Evolutionary conservation across 2,329 filamentous ascomycete species (phyloP).

Genomic region (Fusarium sp.): DNA sequence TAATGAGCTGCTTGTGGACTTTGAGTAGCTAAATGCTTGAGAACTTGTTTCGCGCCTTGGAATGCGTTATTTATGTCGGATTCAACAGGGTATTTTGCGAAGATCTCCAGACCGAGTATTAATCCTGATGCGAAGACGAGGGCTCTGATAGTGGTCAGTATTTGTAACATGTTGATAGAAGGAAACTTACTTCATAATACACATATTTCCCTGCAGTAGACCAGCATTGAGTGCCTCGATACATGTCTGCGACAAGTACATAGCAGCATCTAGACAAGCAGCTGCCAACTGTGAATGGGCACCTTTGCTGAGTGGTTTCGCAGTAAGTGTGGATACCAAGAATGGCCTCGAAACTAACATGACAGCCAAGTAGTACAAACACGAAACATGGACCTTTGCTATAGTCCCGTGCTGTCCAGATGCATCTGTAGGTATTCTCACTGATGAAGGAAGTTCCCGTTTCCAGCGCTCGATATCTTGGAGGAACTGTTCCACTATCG

Average conservation of each 20-base stretch:
- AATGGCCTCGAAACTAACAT: conserved; percentile 68
- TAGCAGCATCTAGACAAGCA: conserved; percentile 67
- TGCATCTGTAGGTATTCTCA: conserved; percentile 34
- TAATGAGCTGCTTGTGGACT: conserved; percentile 70
- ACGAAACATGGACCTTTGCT: conserved; percentile 66
- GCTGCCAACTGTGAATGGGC: conserved; percentile 57
- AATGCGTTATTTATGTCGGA: conserved; percentile 62
- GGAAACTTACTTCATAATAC: conserved; percentile 65
- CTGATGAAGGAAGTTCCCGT: conserved; percentile 55
- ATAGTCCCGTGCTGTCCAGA: conserved; percentile 53
- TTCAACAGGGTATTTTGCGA: conserved; percentile 61
- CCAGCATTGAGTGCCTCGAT: conserved; percentile 59
- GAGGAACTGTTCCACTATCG: conserved; percentile 56
- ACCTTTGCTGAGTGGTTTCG: conserved; percentile 47
- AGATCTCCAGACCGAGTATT: conserved; percentile 67
- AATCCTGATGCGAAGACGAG: conserved; percentile 69
- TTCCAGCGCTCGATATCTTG: conserved; percentile 61
- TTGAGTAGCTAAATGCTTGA: conserved; percentile 60
- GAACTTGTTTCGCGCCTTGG: conserved; percentile 61
- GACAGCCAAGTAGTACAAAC: conserved; percentile 69
- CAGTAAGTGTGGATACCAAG: conserved; percentile 62
- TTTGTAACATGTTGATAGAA: fast-evolving
- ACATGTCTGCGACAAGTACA: conserved; percentile 67
- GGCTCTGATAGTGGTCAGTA: conserved; percentile 52
- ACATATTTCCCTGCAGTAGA: conserved; percentile 66